Evolutionary conservation across 2,329 filamentous ascomycete species (phyloP), one percentile per base, ranked within the genome.

Genomic region (Phaeosphaeria sp.): DNA sequence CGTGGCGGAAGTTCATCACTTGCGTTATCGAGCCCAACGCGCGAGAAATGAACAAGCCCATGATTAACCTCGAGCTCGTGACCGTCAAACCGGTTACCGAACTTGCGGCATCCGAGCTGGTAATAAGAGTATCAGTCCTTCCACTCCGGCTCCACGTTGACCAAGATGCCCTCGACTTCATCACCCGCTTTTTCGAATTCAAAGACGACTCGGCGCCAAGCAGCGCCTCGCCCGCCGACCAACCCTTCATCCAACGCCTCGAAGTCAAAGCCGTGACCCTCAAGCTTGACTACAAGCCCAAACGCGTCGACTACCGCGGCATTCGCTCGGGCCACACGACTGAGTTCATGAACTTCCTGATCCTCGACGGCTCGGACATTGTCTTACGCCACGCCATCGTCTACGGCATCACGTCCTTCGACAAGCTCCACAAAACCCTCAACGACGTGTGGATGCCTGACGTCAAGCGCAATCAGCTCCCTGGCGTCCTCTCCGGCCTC

Each of bases 281-380:
- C 55, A 93, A 91, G 71, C 87, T 96, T 3, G 95, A 99, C 77
- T 99, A 99, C 80, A 99, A 99, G 76, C 95, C 95, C 8, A 98
- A 99, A 78, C 88, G 92, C n/a, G 92, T 99, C 18, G 94, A 99
- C 76, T 99, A 99, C 68, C 91, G 89, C 0, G 93, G 93, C 3
- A 85, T 99, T 3, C 89, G 93, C 24, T 97, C 95, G 1, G 95
- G 95, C 1, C 92, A 92, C 65, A 98, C 95, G 0, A 96, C 92
- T 0, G 95, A 99, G 75, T 96, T 99, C 71, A 98, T 98, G 93
- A 99, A 99, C 76, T 97, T 99, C 74, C 86, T 99, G 63, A 91
- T 94, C 15, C 86, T 99, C 1, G 95, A 99, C 66, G 89, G 91
- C 64, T 89, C 95, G 2, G 89, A 94, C 59, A 91, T 99, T 84